Conservation (phyloP, 2,329 filamentous ascomycete species). For the Alternaria viburni region DNA sequence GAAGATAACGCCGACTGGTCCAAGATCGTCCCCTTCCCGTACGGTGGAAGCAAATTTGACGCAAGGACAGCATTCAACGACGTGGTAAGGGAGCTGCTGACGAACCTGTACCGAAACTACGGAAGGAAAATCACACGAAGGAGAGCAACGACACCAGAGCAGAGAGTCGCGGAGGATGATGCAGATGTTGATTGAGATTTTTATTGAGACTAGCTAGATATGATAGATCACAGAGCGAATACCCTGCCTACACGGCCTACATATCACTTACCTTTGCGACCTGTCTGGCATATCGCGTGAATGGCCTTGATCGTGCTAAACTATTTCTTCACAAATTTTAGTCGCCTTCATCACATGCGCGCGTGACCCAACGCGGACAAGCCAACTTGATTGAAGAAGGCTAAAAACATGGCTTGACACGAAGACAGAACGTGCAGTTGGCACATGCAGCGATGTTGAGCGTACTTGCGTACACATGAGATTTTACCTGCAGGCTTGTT, state of each 20-base stretch:
- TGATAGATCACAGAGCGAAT: background rate
- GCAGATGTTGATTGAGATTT: background rate
- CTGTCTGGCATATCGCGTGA: background rate
- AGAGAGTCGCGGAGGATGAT: conserved; percentile 1
- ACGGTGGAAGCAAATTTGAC: conserved; percentile 43
- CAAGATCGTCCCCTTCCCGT: conserved; percentile 43
- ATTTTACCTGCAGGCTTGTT: conserved; percentile 27
- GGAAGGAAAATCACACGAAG: conserved; percentile 40
- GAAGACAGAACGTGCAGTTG: background rate
- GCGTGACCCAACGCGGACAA: background rate
- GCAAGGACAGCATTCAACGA: conserved; percentile 30
- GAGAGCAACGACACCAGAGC: conserved; percentile 3
- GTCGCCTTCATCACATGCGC: background rate
- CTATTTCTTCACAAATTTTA: background rate
- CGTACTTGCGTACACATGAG: background rate
- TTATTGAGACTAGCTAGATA: background rate
- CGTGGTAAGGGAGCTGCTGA: conserved; percentile 36
- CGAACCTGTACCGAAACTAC: conserved; percentile 40
- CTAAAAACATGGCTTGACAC: background rate
- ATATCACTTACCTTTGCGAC: background rate
- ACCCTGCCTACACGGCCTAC: background rate
- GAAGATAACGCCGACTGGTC: conserved; percentile 35
- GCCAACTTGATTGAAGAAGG: background rate
- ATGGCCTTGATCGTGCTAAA: background rate
- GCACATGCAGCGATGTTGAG: background rate